Evolutionary conservation across 495 filamentous ascomycete species (phyloP).

Genomic region (Oidiodendron maius): DNA sequence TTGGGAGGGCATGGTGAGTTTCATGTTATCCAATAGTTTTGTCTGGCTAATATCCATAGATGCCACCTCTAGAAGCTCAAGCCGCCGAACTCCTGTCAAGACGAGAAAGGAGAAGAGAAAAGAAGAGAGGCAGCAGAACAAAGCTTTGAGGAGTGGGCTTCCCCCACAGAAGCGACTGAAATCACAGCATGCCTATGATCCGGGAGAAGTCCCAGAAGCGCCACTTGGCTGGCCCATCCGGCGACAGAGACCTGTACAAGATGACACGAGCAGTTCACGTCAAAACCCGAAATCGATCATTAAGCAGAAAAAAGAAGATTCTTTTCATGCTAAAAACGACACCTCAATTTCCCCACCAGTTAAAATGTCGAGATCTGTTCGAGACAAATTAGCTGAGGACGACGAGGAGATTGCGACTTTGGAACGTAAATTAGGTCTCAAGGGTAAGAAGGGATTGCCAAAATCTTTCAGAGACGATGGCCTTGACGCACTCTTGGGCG

Average conservation of each 20-base stretch:
- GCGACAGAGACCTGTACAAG: slow-evolving; percentile 1
- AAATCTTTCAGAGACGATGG: slow-evolving; percentile 83
- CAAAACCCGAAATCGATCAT: slow-evolving; percentile 27
- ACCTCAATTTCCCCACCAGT: slow-evolving; percentile 21
- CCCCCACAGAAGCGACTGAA: slow-evolving; percentile 18
- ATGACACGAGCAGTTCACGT: slow-evolving; percentile 24
- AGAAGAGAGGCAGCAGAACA: slow-evolving; percentile 51
- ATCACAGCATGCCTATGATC: slow-evolving; percentile 13
- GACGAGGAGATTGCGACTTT: slow-evolving; percentile 83
- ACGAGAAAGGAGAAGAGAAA: slow-evolving; percentile 58
- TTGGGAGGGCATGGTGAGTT: slow-evolving; percentile 40
- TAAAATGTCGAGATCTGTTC: slow-evolving; percentile 50
- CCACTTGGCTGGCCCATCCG: background rate
- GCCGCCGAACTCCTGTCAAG: slow-evolving; percentile 22
- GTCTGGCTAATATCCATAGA: slow-evolving; percentile 7
- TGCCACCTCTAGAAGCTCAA: slow-evolving; percentile 8
- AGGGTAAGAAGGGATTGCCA: slow-evolving; percentile 65
- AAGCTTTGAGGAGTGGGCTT: slow-evolving; percentile 25
- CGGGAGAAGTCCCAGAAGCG: slow-evolving; percentile 10
- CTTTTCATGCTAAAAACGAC: background rate
- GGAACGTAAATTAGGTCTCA: slow-evolving; percentile 85
- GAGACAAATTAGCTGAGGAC: slow-evolving; percentile 63
- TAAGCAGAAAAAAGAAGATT: slow-evolving; percentile 29
- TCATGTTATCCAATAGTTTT: background rate
- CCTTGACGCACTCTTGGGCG: slow-evolving; percentile 71